These are phyloP conservation scores for Henckelia pumila DNA, from an alignment of 257 asterid species.

Conservation along the genomic window DNA sequence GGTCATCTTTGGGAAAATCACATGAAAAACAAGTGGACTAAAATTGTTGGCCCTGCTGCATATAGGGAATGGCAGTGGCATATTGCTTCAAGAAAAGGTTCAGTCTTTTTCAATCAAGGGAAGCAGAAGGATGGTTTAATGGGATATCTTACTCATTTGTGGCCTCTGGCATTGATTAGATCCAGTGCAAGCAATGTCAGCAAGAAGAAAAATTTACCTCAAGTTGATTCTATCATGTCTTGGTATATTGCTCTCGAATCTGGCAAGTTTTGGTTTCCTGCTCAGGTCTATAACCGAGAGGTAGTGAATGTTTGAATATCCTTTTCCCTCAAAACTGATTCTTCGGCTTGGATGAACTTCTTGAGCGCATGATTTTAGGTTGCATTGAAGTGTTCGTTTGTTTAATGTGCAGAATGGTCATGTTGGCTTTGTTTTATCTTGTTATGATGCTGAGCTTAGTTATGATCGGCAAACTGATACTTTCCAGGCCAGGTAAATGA, in stretches of 20 bases:
- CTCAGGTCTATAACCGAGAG: constrained; percentile 92
- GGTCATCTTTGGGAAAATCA: constrained; percentile 72
- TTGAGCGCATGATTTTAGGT: constrained; percentile 11
- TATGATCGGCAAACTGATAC: constrained; percentile 51
- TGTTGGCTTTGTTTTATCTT: constrained; percentile 70
- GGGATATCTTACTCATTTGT: constrained; percentile 37
- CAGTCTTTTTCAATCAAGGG: constrained; percentile 43
- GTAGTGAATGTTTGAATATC: constrained; percentile 29
- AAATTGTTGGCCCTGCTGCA: constrained; percentile 54
- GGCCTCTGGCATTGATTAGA: constrained; percentile 53
- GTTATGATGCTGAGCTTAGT: constrained; percentile 73
- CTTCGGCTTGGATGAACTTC: constrained; percentile 9
- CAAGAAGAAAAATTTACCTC: constrained; percentile 38
- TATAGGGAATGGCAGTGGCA: constrained; percentile 52
- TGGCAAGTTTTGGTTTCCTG: constrained; percentile 83
- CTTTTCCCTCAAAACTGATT: background rate
- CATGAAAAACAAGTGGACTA: constrained; percentile 66
- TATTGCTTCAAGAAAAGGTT: constrained; percentile 46
- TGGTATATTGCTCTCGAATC: constrained; percentile 77
- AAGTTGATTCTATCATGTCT: constrained; percentile 66
- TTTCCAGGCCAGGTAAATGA: constrained; percentile 60
- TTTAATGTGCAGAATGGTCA: constrained; percentile 55
- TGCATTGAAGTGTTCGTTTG: constrained; percentile 19
- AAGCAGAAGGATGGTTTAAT: constrained; percentile 45
- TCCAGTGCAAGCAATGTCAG: constrained; percentile 31